phyloP scores from a whole-genome alignment of 371 early-diverging fungal genomes.

The Mortierella sp. region DNA sequence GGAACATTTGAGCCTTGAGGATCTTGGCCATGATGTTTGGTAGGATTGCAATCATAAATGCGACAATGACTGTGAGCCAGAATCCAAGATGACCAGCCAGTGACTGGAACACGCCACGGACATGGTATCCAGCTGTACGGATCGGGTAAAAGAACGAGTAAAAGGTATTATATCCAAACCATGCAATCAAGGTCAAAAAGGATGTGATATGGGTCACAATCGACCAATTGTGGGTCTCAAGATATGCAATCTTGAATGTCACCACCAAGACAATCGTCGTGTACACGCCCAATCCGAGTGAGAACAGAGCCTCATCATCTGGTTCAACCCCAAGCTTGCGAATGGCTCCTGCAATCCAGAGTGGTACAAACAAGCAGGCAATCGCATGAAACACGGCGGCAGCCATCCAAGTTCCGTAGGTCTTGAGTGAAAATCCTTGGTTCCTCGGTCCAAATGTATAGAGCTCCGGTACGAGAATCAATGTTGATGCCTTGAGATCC shows the following conservation, averaged over 20 bases:
- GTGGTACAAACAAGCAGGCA: slow-evolving; percentile 55
- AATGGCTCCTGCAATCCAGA: slow-evolving; percentile 56
- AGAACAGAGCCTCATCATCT: slow-evolving; percentile 54
- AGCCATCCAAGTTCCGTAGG: slow-evolving; percentile 70
- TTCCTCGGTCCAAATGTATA: slow-evolving; percentile 73
- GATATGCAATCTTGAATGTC: slow-evolving; percentile 68
- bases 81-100: slow-evolving; percentile 54
- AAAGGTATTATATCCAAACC: slow-evolving; percentile 67
- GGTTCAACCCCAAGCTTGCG: slow-evolving; percentile 53
- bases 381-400: slow-evolving; percentile 72
- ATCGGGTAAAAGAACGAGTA: slow-evolving; percentile 62
- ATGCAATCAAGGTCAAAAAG: slow-evolving; percentile 58
- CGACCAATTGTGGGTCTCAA: slow-evolving; percentile 67
- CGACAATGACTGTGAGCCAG: slow-evolving; percentile 62
- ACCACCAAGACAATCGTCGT: slow-evolving; percentile 68
- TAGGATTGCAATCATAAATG: slow-evolving; percentile 55
- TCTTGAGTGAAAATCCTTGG: slow-evolving; percentile 66
- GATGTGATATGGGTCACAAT: slow-evolving; percentile 63
- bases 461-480: slow-evolving; percentile 78
- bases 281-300: slow-evolving; percentile 64
- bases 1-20: slow-evolving; percentile 54
- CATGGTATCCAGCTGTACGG: slow-evolving; percentile 57
- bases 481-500: slow-evolving; percentile 72
- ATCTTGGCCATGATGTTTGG: slow-evolving; percentile 57
- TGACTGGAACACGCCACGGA: slow-evolving; percentile 57